Base-by-base conservation (phyloP, 2,329 filamentous ascomycete genomes). In the Leptographium wingfieldii region DNA sequence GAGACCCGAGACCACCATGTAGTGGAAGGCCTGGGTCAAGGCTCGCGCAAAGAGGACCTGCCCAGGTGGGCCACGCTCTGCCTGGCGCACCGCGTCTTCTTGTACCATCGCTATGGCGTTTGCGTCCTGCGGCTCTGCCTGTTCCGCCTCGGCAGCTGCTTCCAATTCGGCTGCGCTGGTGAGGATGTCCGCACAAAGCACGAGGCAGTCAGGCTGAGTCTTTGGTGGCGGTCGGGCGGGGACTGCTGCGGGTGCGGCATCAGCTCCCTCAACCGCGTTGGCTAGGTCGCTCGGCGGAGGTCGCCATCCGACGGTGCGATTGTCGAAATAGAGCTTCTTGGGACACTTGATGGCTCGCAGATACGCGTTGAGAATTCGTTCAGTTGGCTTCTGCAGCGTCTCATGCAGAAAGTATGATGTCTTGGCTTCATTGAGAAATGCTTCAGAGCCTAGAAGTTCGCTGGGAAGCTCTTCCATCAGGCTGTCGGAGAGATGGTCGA, bases 311-410 rank as follows among this genome's bases (percentile, higher is more conserved):
- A 11, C 56, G 43, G 56, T 46, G 6, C 3, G 4, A 48, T 61
- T 61, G 46, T 61, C 59, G n/a, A 61, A 53, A 12, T 31, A 53
- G n/a, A 61, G 27, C 56, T 58, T 58, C 29, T 58, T 58, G 22
- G 46, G 40, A 31, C 19, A 11, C 14, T 53, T 14, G 12, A 12
- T 51, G 5, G 46, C 33, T 4, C 14, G 22, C 25, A 59, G 58
- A 31, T 62, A 62, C 27, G 61, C 58, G n/a, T 62, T 62, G 19
- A 62, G 27, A 19, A 62, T 27, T 11, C 56, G 52, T 53, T 60
- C 53, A n/a, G 38, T 35, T 2, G 61, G 58, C 53, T 48, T 60
- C 53, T 62, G 56, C 46, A 60, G 33, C 52, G 53, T 38, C n/a
- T 56, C 14, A 38, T 60, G 43, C 16, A 62, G 56, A 40, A 60